Base-by-base conservation (phyloP, 164 flowering plant species). In the Annona cherimola region DNA sequence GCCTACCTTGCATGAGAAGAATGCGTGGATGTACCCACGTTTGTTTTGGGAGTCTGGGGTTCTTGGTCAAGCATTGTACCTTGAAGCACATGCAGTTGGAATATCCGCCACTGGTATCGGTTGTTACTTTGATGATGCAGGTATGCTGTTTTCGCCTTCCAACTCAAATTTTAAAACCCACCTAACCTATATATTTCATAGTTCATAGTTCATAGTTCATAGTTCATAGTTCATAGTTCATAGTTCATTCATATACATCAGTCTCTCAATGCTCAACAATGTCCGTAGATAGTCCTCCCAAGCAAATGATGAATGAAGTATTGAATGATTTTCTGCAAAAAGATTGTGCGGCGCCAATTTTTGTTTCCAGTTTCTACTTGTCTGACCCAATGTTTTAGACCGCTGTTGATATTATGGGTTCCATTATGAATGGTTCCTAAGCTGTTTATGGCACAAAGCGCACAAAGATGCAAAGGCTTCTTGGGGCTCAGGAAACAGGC, bases 91-190 rank as follows among this genome's bases (percentile, higher is more conserved):
- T 86, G 96, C 97, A 5, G 83, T 90, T 77, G 98, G 93, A 54
- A 86, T 92, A 45, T 92, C 99, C 72, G 98, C 97, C 55, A 95
- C 98, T 72, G 98, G 99, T 74, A 95, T 93, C 63, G 99, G 97
- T 62, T 94, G 99, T 83, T 94, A 82, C 76, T 94, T 94, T 77
- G 99, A 94, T 76, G 93, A 92, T 81, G 88, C 94, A 68, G 97
- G 98, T 94, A 81, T 39, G 73, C 50, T 59, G 9, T 66, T 11
- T 39, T 61, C 20, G 44, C 19, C 16, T 50, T 50, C 57, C 57
- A 50, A 16, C 18, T 16, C 57, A 50, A 50, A 50, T 50, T 3
- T 50, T 2, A 50, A 50, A 50, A 50, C 9, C 57, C 35, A 1
- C 35, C 35, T 26, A 26, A 26, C 35, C 35, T 26, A 26, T 26